Base-by-base conservation (phyloP, 2,329 filamentous ascomycete species). In the Claviceps cyperi region DNA sequence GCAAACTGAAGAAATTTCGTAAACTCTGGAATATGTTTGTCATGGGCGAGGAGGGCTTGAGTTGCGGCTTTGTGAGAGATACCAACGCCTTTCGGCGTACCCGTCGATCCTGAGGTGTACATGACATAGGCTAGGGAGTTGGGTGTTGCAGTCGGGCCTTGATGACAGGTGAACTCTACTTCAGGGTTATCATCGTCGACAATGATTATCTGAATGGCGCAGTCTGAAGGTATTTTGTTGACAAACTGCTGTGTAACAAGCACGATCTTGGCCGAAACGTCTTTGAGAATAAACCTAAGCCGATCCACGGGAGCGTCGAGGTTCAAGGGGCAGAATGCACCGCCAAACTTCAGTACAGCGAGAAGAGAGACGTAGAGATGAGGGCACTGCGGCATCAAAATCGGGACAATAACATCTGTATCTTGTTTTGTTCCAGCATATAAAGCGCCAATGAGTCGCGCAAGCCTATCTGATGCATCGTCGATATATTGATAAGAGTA, bases 51-150 rank as follows among this genome's bases (percentile, higher is more conserved):
- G 7, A 96, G 67, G 51, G 85, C 87, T 63, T 95, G 90, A 0
- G 86, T 84, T 7, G 77, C 88, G 15, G 90, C 86, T 28, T 73
- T 68, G 66, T 96, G 90, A 32, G 87, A 88, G 32, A 96, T 73
- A 2, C 78, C 77, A 22, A 96, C 90, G 1, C 89, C 90, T 69
- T 96, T 96, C 0, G 90, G 90, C 4, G 81, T 80, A 13, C 90
- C 90, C 0, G 89, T 95, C 5, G 87, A 94, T 3, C 89, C 89
- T 44, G 87, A 94, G 1, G 90, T 95, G 63, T 94, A 96, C 80
- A 95, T 89, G 52, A 95, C 78, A 69, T 96, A 96, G 22, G 90
- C 88, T 22, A 90, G 63, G 52, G 75, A 68, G 1, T 68, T 59
- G 1, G 66, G 59, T 1, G 40, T 47, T n/a, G 59, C 54, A 21